Conservation (phyloP, 331 rosid genomes). For the Malus hybrid region DNA sequence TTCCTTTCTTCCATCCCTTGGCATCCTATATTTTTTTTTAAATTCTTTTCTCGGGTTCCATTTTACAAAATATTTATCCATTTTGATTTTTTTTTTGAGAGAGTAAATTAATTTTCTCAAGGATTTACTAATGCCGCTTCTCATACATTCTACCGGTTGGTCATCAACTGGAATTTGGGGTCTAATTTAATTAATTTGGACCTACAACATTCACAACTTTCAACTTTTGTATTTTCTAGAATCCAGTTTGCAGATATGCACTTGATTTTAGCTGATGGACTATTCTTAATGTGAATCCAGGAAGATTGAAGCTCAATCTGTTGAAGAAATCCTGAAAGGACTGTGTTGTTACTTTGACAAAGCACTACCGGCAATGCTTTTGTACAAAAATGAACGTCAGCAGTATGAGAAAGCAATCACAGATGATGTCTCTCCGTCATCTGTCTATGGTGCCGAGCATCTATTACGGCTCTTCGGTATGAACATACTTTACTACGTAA, state of each 20-base stretch:
- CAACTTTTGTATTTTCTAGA: background rate
- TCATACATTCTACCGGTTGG: background rate
- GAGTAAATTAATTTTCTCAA: background rate
- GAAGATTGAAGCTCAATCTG: constrained; percentile 36
- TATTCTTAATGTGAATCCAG: constrained; percentile 28
- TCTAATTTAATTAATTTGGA: background rate
- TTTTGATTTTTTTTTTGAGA: background rate
- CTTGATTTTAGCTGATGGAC: background rate
- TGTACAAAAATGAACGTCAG: constrained; percentile 67
- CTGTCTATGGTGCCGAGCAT: constrained; percentile 92
- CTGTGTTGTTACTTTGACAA: constrained; percentile 73
- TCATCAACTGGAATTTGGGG: background rate
- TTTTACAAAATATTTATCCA: background rate
- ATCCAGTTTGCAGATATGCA: background rate
- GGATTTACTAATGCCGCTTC: background rate
- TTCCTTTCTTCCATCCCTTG: constrained; percentile 4
- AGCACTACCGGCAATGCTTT: constrained; percentile 68
- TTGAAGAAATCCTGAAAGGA: constrained; percentile 64
- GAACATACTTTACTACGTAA: background rate
- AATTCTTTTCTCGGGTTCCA: background rate
- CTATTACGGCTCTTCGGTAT: constrained; percentile 84
- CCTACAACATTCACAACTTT: background rate
- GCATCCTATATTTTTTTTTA: background rate
- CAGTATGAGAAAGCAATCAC: constrained; percentile 61
- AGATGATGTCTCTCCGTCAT: constrained; percentile 45